Evolutionary conservation across 306 rosid species (phyloP), one percentile per base, ranked within the genome.

Genomic region (Prunus mume): DNA sequence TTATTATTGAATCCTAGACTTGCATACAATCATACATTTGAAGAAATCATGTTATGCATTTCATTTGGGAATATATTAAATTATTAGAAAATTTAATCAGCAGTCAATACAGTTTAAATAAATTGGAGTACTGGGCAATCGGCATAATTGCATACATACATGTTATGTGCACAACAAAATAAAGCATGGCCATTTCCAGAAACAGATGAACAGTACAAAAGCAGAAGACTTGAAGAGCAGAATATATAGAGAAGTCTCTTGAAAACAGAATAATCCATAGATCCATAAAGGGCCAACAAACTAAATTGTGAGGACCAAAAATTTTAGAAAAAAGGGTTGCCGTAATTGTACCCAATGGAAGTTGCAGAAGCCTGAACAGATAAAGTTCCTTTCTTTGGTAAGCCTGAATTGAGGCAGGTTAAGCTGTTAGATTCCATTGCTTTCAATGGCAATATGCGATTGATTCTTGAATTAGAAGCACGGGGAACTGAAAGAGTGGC

Each of bases 341-440:
- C 41, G 24, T 6, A 8, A 25, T 12, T 77, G 67, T 85, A 93
- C 98, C 88, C 84, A n/a, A 38, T 25, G 45, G 93, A 79, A 54
- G 81, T 55, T 2, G 88, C 76, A 34, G 76, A 65, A n/a, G 82
- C 73, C 54, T 43, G 86, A 55, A 79, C 3, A 74, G 87, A 84
- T 28, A 82, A 87, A 50, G 65, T 55, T 73, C 9, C 19, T 20
- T 65, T 89, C 71, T 60, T 70, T 30, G 68, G 25, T 7, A 65
- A 64, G 78, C 45, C 27, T 13, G 87, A 57, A 46, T 64, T 73
- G 78, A 73, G 68, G 68, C 65, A 69, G 49, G 83, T 60, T 41
- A 76, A 65, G 73, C 76, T 73, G 47, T 24, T 71, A 57, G 71
- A 27, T 46, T 38, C 75, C 54, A 5, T 27, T 30, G 28, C 68